Percentiles rank a stretch among this genome's conserved stretches.
Conservation (phyloP, 352 stramenopile genomes). For the Globisporangium abappressorium region DNA sequence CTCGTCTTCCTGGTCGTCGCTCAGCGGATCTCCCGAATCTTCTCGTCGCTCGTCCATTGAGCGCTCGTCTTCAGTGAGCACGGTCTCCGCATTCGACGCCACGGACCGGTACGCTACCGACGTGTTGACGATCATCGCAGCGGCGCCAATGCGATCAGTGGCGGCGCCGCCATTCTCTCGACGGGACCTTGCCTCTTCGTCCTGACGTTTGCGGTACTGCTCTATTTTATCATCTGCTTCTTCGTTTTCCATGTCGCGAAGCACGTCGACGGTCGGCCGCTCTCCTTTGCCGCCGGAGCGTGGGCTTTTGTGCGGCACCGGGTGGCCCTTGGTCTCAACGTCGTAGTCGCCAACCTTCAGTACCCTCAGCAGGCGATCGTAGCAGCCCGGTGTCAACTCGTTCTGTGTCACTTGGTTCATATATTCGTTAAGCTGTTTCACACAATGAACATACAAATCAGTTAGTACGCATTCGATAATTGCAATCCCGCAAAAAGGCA, state of each 20-base stretch:
- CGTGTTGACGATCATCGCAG: slow-evolving; percentile 19
- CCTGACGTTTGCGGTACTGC: slow-evolving; percentile 6
- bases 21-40: background rate
- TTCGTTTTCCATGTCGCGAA: slow-evolving; percentile 21
- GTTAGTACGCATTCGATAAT: background rate
- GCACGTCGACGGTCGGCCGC: slow-evolving; percentile 19
- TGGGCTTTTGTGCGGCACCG: slow-evolving; percentile 8
- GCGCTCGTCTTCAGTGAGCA: slow-evolving; percentile 29
- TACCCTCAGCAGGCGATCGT: slow-evolving; percentile 52
- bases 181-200: slow-evolving; percentile 5
- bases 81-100: slow-evolving; percentile 28
- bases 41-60: slow-evolving; percentile 9
- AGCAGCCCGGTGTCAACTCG: slow-evolving; percentile 37
- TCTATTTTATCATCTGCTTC: background rate
- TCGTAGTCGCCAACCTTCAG: slow-evolving; percentile 59
- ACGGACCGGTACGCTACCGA: slow-evolving; percentile 17
- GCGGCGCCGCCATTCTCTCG: slow-evolving; percentile 1
- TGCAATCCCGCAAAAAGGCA: background rate
- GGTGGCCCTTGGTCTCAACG: slow-evolving; percentile 20
- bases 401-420: slow-evolving; percentile 51
- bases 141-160: slow-evolving; percentile 12
- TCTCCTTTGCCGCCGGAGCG: slow-evolving; percentile 14
- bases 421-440: slow-evolving; percentile 58
- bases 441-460: slow-evolving; percentile 3
- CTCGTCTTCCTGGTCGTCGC: background rate